phyloP scores from a whole-genome alignment of 495 filamentous ascomycete genomes.

The Aspergillus carlsbadensis region DNA sequence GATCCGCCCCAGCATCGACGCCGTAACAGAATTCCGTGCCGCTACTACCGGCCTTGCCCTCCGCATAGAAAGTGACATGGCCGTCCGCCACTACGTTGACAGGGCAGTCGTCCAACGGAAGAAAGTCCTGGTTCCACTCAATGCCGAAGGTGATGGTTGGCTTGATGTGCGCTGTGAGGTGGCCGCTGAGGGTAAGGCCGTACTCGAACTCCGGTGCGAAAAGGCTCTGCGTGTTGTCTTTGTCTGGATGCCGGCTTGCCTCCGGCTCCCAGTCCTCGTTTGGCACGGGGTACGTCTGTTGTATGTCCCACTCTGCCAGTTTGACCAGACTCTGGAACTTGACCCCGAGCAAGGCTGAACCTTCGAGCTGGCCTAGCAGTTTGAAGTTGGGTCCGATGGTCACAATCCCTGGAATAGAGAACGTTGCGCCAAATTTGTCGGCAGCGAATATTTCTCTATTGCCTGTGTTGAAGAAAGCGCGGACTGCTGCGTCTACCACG shows the following conservation, averaged over 20 bases:
- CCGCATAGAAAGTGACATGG: constrained; percentile 7
- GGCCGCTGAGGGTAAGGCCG: background rate
- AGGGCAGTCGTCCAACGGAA: background rate
- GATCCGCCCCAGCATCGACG: too few relatives aligned
- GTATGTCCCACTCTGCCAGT: constrained; percentile 5
- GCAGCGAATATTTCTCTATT: too few relatives aligned
- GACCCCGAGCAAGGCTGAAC: background rate
- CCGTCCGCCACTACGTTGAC: constrained; percentile 8
- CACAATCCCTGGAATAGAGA: constrained; percentile 10
- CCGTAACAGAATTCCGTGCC: too few relatives aligned
- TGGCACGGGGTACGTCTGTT: constrained; percentile 8
- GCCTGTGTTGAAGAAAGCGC: too few relatives aligned
- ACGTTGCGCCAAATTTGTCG: constrained; percentile 10
- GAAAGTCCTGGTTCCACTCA: background rate
- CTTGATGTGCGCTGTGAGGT: constrained; percentile 9
- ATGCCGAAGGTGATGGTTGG: constrained; percentile 8
- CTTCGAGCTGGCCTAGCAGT: constrained; percentile 4
- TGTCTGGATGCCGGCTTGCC: background rate
- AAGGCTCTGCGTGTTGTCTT: background rate
- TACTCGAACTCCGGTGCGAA: constrained; percentile 1
- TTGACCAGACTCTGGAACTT: constrained; percentile 9
- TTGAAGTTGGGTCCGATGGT: constrained; percentile 14
- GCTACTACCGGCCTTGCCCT: background rate
- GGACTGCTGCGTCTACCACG: constrained; percentile 3
- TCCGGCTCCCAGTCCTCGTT: background rate